phyloP scores from a whole-genome alignment of 2,329 filamentous ascomycete genomes.

The Alternaria brassicae region DNA sequence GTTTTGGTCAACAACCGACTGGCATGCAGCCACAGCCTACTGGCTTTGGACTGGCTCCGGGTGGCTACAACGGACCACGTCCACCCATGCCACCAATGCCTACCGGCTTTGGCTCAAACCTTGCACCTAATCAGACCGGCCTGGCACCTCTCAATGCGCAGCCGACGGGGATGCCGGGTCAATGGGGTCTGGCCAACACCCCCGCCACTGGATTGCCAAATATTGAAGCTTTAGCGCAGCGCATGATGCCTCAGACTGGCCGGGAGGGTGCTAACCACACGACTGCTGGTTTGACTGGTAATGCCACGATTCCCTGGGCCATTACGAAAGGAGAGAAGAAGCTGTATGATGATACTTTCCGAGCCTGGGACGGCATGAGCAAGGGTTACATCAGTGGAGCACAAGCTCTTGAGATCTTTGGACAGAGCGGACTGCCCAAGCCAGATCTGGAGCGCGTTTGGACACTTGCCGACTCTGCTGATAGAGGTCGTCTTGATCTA shows the following conservation, averaged over 20 bases:
- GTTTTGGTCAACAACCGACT: slow-evolving; percentile 45
- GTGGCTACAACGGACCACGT: slow-evolving; percentile 80
- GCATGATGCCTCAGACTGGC: slow-evolving; percentile 97
- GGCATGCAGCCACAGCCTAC: slow-evolving; percentile 50
- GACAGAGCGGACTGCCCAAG: slow-evolving; percentile 92
- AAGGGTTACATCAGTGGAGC: slow-evolving; percentile 93
- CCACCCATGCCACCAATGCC: slow-evolving; percentile 87
- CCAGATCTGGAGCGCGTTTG: slow-evolving; percentile 89
- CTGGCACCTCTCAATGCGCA: slow-evolving; percentile 78
- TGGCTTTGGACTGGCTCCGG: slow-evolving; percentile 70
- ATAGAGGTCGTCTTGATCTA: slow-evolving; percentile 91
- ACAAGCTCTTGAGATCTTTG: slow-evolving; percentile 95
- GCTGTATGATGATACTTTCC: slow-evolving; percentile 93
- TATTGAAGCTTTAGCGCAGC: slow-evolving; percentile 87
- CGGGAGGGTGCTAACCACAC: slow-evolving; percentile 82
- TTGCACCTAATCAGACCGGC: slow-evolving; percentile 70
- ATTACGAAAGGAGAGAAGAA: slow-evolving; percentile 99
- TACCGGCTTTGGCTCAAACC: slow-evolving; percentile 53
- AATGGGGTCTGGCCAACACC: slow-evolving; percentile 98
- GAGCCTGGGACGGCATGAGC: slow-evolving; percentile 92
- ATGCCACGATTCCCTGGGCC: slow-evolving; percentile 96
- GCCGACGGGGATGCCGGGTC: slow-evolving; percentile 88
- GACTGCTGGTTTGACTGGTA: slow-evolving; percentile 85
- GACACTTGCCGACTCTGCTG: slow-evolving; percentile 92
- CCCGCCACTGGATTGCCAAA: slow-evolving; percentile 89